phyloP scores from a whole-genome alignment of 1,139 yeast genomes.

The Scheffersomyces segobiensis region DNA sequence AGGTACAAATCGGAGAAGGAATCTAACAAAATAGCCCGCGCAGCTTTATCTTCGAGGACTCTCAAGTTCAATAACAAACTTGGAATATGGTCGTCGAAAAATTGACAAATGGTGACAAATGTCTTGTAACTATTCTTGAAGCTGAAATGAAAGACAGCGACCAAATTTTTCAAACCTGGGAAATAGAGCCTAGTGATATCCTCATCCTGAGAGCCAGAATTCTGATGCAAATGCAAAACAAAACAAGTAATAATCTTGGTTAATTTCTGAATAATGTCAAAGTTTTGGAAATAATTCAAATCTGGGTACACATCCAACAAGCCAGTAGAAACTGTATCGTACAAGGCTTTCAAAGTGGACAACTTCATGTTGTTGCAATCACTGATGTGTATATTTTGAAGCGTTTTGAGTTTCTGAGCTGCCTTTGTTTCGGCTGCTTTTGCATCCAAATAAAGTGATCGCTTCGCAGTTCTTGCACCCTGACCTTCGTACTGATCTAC shows the following conservation, averaged over 20 bases:
- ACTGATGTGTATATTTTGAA: background rate
- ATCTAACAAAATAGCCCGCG: slow-evolving; percentile 3
- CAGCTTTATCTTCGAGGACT: slow-evolving; percentile 3
- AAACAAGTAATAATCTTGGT: slow-evolving; percentile 28
- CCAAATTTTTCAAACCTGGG: slow-evolving; percentile 31
- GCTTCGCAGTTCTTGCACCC: background rate
- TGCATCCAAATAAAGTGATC: background rate
- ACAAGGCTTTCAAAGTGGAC: slow-evolving; percentile 4
- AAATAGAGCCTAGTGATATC: slow-evolving; percentile 15
- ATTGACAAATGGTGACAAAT: slow-evolving; percentile 45
- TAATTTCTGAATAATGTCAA: slow-evolving; percentile 24
- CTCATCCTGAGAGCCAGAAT: slow-evolving; percentile 10
- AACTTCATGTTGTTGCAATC: slow-evolving; percentile 2
- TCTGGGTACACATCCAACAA: slow-evolving; percentile 42
- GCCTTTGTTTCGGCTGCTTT: background rate
- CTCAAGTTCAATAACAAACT: slow-evolving; percentile 21
- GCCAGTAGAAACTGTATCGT: slow-evolving; percentile 20
- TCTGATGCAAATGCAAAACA: slow-evolving; percentile 19
- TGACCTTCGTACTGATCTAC: slow-evolving; percentile 3
- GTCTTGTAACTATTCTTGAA: slow-evolving; percentile 37
- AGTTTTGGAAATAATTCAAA: slow-evolving; percentile 39
- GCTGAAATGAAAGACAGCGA: slow-evolving; percentile 43
- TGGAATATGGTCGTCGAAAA: slow-evolving; percentile 36
- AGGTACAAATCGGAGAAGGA: slow-evolving; percentile 17
- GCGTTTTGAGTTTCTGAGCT: background rate